Evolutionary conservation across 768 basidiomycete genomes (phyloP), one percentile per base, ranked within the genome.

Genomic region (Tephrocybe sp.): DNA sequence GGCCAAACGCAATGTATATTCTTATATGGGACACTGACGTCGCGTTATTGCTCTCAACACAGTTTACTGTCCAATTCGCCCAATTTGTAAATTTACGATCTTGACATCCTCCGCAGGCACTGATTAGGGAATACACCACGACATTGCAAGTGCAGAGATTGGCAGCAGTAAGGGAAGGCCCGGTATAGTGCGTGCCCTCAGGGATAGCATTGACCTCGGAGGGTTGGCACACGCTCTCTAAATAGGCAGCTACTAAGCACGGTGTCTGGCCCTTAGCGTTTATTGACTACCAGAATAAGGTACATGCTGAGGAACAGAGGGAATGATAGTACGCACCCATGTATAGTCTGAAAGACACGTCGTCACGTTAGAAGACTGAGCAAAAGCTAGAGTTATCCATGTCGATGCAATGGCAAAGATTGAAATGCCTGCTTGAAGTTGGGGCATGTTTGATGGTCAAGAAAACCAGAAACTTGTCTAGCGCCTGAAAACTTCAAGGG

Each of bases 81-180:
- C 63, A 82, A 60, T 62, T 68, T 56, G 50, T 57, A 53, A 65
- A 77, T 0, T 60, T 63, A n/a, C 72, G 70, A 22, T 65, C 65
- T 61, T 87, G 85, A 57, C 85, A 87, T 26, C 66, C 68, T 23
- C 73, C 82, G 56, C 85, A 87, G 1, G 84, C 84, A 45, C 76
- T 78, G 22, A 85, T 64, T 45, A 79, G 49, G 10, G 73, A 77
- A 57, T 86, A 87, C 23, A 75, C 75, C 16, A 85, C 76, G 1
- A 80, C 72, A 59, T 73, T 85, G 58, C 85, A 87, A 50, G 63
- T 57, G 55, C 85, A 87, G 2, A 53, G 38, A 46, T 72, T 67
- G 9, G 75, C 74, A 17, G 65, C 33, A 0, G 50, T 44, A n/a
- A 57, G 45, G 2, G 50, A 52, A 5, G 81, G 80, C 1, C 73